Evolutionary conservation across 192 early-diverging fungal genomes (phyloP), one percentile per base, ranked within the genome.

Genomic region (Funneliformis mosseae): DNA sequence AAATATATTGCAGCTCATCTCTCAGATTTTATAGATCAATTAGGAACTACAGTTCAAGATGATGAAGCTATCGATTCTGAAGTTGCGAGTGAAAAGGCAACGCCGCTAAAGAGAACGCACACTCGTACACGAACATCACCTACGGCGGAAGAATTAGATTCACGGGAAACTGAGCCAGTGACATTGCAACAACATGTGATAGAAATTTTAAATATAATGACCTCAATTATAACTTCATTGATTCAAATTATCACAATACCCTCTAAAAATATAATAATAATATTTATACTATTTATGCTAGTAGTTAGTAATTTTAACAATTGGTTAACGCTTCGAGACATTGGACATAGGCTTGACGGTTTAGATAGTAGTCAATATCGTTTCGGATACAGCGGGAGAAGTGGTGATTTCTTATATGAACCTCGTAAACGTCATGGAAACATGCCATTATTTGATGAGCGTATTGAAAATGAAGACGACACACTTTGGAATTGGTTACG

Each of bases 1-100:
- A 82, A 84, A 55, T 80, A 87, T 78, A 88, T 89, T 77, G 80
- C 82, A 28, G 64, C 69, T 21, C 84, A 86, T 83, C 84, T 84
- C 12, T 81, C 72, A 25, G 81, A 85, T 45, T 91, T 88, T 69
- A n/a, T 39, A 59, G 78, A 71, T 46, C 67, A 79, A 59, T 11
- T 18, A 16, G 33, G 46, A 14, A 46, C 66, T 25, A 46, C 77
- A 43, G 45, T 68, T 50, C 64, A 46, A 46, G 66, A 70, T 27
- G 16, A 2, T 28, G 11, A 11, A 4, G 64, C 33, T 39, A n/a
- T 50, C 4, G 43, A 50, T n/a, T 18, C 25, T 11, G 25, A 50
- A 79, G 21, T 12, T 11, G 63, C 28, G 18, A 16, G 59, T 55
- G 28, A 38, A 27, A n/a, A 42, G 27, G 41, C 5, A 21, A 7